Base-by-base conservation (phyloP, 768 basidiomycete species). In the Baorangia bicolor region DNA sequence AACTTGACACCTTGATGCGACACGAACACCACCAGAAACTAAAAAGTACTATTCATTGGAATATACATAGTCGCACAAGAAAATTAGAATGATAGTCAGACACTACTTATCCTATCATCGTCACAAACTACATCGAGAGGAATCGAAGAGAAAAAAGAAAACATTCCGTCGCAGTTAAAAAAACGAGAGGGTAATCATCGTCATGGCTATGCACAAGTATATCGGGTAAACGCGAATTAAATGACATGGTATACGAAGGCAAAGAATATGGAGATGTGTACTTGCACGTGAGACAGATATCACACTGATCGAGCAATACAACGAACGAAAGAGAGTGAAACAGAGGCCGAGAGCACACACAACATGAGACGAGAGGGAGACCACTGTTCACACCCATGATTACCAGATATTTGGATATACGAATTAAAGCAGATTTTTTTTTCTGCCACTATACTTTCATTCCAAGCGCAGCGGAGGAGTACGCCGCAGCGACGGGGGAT, bases 391-490 rank as follows among this genome's bases (percentile, higher is more conserved):
- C 54, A 54, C 33, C 57, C 47, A 38, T 21, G 39, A 69, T 69
- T 69, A 69, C 63, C 64, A 55, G 51, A 44, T 3, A 50, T 27
- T 60, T 37, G 62, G 69, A 63, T 69, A 71, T 64, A 71, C 8
- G 45, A 55, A 61, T 55, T 60, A 61, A 52, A 34, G 30, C 31
- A 30, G 21, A 59, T 31, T 55, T 51, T 54, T 57, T 58, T 56
- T 55, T 45, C 47, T 46, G 4, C 43, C 12, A 31, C 54, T 37
- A 77, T 7, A 74, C 79, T 60, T 75, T 79, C 78, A 81, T 77
- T 76, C 79, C 79, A 74, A 78, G 65, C 62, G 74, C 70, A 75
- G 75, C 64, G 73, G 78, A 30, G 74, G 79, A 47, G 77, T 78
- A 77, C 58, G 65, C 48, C 53, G 78, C 65, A 72, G 73, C 55